phyloP scores from a whole-genome alignment of 2,329 filamentous ascomycete species.

The Aspergillus aculeatus region DNA sequence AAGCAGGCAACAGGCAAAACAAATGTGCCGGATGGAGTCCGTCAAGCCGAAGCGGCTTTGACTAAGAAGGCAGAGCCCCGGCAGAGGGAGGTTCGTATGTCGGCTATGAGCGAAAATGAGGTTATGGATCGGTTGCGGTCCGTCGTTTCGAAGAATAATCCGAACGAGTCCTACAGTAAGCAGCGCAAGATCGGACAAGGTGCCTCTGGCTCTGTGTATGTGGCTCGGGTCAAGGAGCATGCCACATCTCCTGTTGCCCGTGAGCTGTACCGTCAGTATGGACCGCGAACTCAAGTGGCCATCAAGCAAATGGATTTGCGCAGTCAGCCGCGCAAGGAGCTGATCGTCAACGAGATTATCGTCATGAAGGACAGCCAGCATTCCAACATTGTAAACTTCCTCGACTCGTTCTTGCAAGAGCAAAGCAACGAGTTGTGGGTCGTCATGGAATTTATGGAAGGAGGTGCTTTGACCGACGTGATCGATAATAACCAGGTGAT shows the following conservation, averaged over 20 bases:
- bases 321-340: slow-evolving; percentile 92
- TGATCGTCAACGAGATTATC: slow-evolving; percentile 99
- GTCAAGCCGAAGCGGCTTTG: slow-evolving; percentile 85
- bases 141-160: slow-evolving; percentile 93
- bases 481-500: slow-evolving; percentile 97
- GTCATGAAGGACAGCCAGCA: slow-evolving; percentile 99
- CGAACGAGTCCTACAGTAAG: slow-evolving; percentile 93
- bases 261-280: slow-evolving; percentile 75
- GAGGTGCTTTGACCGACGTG: slow-evolving; percentile 93
- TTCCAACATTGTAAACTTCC: slow-evolving; percentile 97
- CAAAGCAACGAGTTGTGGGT: slow-evolving; percentile 97
- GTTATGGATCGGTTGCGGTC: slow-evolving; percentile 95
- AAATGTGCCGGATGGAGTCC: slow-evolving; percentile 63
- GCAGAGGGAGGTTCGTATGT: slow-evolving; percentile 95
- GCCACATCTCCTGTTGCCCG: slow-evolving; percentile 78
- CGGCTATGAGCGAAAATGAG: slow-evolving; percentile 93
- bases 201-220: slow-evolving; percentile 95
- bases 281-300: slow-evolving; percentile 81
- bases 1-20: slow-evolving; percentile 57
- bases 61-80: slow-evolving; percentile 76
- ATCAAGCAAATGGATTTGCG: slow-evolving; percentile 99
- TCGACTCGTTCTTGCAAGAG: slow-evolving; percentile 94
- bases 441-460: slow-evolving; percentile 99
- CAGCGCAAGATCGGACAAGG: slow-evolving; percentile 99
- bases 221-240: slow-evolving; percentile 88